phyloP scores from a whole-genome alignment of 192 early-diverging fungal species.

The Podila clonocystis region DNA sequence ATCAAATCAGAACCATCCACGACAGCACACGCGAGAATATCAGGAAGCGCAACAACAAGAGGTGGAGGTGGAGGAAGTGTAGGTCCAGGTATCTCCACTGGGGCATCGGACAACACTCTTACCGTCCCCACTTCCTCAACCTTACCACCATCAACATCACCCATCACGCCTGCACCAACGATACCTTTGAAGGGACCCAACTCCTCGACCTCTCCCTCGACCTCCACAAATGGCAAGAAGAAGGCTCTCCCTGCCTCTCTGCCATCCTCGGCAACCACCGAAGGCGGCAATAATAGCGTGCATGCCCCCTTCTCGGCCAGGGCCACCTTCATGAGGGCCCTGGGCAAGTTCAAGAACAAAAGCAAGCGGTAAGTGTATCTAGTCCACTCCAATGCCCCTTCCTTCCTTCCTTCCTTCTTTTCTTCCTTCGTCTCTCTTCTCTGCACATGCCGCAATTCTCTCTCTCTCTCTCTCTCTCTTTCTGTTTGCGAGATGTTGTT shows the following conservation, averaged over 20 bases:
- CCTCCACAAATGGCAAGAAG: neutral
- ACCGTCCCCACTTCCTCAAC: neutral
- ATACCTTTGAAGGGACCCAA: too few species aligned
- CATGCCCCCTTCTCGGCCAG: conserved; percentile 11
- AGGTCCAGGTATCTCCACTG: neutral
- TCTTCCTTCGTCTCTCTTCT: too few species aligned
- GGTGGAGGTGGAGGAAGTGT: neutral
- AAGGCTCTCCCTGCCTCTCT: neutral
- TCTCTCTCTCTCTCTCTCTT: neutral
- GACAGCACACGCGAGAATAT: neutral
- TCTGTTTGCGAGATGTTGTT: too few species aligned
- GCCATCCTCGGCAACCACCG: neutral
- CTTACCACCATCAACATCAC: neutral
- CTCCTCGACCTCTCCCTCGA: neutral
- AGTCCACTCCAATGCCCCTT: neutral
- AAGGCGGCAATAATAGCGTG: neutral
- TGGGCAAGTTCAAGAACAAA: conserved; percentile 30
- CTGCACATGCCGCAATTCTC: neutral
- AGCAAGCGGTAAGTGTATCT: conserved; percentile 20
- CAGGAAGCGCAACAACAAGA: neutral
- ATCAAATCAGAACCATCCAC: too few species aligned
- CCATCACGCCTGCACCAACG: too few species aligned
- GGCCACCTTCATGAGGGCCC: conserved; percentile 31
- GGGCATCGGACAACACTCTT: neutral
- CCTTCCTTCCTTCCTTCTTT: neutral